Percentiles rank a stretch among this genome's conserved stretches.
Evolutionary conservation across 148 eudicot species (phyloP).

Genomic region (Polygonum aviculare): DNA sequence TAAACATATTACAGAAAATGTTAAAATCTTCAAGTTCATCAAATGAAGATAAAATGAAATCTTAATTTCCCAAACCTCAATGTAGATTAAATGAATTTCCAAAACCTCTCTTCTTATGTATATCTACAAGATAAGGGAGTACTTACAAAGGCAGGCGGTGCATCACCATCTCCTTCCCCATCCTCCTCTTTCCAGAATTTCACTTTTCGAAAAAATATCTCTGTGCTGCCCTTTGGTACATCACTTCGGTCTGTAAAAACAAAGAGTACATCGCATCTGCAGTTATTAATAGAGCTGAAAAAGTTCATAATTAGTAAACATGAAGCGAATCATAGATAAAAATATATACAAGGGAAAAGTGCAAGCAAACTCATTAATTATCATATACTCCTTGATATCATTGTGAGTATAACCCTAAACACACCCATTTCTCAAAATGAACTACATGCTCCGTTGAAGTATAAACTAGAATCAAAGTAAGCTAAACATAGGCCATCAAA

Average conservation of each 20-base stretch:
- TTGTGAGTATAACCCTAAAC: neutral
- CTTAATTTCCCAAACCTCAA: neutral
- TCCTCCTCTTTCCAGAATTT: slow-evolving; percentile 99
- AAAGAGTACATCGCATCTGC: neutral
- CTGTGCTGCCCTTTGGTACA: slow-evolving; percentile 87
- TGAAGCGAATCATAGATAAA: neutral
- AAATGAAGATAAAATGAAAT: neutral
- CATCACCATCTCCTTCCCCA: slow-evolving; percentile 93
- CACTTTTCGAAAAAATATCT: slow-evolving; percentile 92
- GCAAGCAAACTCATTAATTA: neutral
- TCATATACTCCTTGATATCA: neutral
- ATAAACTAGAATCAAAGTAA: neutral
- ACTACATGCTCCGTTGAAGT: neutral
- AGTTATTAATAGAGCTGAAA: neutral
- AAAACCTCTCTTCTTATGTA: neutral
- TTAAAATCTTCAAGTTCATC: slow-evolving; percentile 1
- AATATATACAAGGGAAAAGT: neutral
- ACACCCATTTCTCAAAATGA: neutral
- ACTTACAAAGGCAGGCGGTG: slow-evolving; percentile 99
- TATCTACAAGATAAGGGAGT: slow-evolving; percentile 23
- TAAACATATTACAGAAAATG: neutral
- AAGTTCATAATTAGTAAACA: neutral
- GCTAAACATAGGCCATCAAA: neutral
- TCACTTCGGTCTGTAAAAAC: slow-evolving; percentile 72
- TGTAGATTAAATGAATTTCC: neutral